Conservation (phyloP, 1,284 basidiomycete genomes). For the Moesziomyces parantarcticus region DNA sequence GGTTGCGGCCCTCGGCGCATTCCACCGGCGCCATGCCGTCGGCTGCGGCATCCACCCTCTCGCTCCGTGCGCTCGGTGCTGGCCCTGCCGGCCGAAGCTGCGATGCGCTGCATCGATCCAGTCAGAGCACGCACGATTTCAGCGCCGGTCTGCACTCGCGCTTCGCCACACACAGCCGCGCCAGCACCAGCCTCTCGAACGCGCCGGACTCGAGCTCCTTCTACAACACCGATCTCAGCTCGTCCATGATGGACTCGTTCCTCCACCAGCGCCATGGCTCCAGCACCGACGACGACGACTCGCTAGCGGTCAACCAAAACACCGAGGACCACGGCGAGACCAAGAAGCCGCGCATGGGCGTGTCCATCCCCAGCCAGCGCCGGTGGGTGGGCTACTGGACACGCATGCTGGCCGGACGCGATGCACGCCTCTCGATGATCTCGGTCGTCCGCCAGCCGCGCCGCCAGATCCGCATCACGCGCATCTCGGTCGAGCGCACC, state of each 20-base stretch:
- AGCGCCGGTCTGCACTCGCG: constrained; percentile 14
- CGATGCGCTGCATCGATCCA: constrained; percentile 30
- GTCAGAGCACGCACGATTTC: constrained; percentile 13
- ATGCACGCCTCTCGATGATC: constrained; percentile 44
- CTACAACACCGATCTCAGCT: background rate
- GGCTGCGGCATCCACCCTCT: constrained; percentile 19
- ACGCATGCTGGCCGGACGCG: constrained; percentile 44
- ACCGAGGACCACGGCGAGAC: constrained; percentile 35
- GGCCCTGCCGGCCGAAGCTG: constrained; percentile 39
- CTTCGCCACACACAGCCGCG: constrained; percentile 17
- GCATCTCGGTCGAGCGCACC: constrained; percentile 41
- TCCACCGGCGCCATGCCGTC: constrained; percentile 36
- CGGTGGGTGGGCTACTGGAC: constrained; percentile 60
- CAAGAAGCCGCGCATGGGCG: constrained; percentile 47
- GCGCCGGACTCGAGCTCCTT: background rate
- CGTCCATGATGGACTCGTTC: constrained; percentile 5
- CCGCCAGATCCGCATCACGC: constrained; percentile 47
- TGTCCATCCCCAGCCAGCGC: constrained; percentile 54
- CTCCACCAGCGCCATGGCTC: background rate
- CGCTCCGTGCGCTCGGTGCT: constrained; percentile 29
- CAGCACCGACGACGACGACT: constrained; percentile 13
- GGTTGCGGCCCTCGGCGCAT: constrained; percentile 32
- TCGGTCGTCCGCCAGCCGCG: constrained; percentile 20
- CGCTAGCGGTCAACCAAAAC: constrained; percentile 35
- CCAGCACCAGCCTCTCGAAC: constrained; percentile 20